phyloP scores from a whole-genome alignment of 2,329 filamentous ascomycete genomes.

The Dothistroma pini region DNA sequence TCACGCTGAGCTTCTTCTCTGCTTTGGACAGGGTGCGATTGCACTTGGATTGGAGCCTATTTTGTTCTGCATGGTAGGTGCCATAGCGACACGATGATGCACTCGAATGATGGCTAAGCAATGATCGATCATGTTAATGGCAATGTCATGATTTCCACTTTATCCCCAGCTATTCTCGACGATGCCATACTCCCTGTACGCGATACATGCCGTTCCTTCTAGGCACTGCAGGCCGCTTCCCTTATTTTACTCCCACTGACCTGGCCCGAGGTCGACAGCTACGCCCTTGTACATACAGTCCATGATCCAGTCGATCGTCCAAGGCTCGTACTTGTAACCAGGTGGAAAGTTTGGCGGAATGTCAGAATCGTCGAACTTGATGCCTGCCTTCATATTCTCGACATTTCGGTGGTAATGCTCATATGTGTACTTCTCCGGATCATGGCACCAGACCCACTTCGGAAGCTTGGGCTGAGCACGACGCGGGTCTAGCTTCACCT shows the following conservation, averaged over 20 bases:
- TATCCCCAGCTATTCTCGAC: background rate
- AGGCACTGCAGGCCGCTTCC: background rate
- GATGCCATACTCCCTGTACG: background rate
- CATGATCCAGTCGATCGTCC: conserved; percentile 21
- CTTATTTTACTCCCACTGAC: conserved; percentile 12
- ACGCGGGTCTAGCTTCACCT: conserved; percentile 45
- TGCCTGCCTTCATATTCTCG: conserved; percentile 13
- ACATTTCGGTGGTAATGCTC: conserved; percentile 21
- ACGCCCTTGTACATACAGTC: conserved; percentile 19
- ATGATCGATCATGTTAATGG: conserved; percentile 1
- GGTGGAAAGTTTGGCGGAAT: conserved; percentile 20
- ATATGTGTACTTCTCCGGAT: conserved; percentile 24
- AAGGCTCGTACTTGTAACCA: conserved; percentile 20
- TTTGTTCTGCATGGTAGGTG: background rate
- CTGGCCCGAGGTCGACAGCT: conserved; percentile 13
- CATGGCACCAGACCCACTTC: conserved; percentile 41
- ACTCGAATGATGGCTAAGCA: background rate
- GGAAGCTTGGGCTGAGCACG: conserved; percentile 44
- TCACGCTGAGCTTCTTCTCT: background rate
- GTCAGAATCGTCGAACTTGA: conserved; percentile 17
- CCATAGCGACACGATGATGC: background rate
- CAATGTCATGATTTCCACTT: background rate
- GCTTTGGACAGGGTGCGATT: background rate
- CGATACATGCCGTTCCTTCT: background rate
- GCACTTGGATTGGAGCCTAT: background rate